Evolutionary conservation across 2,329 filamentous ascomycete genomes (phyloP).

Genomic region (Calonectria hongkongensis): DNA sequence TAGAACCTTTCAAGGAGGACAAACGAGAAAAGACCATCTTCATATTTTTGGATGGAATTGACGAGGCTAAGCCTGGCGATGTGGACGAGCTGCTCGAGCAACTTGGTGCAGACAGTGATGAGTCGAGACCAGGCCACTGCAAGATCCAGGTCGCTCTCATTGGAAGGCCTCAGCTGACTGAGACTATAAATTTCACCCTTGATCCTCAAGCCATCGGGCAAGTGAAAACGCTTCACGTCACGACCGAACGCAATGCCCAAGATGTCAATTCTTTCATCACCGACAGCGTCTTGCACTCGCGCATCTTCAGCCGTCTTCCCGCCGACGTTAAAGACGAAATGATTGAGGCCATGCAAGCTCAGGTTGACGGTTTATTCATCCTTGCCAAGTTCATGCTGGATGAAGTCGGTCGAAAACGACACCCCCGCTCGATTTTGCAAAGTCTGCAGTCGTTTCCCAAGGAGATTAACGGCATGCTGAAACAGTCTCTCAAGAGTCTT

Average conservation of each 20-base stretch:
- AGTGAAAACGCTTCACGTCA: constrained; percentile 65
- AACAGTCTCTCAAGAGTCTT: constrained; percentile 64
- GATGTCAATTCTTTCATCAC: constrained; percentile 66
- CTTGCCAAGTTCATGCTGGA: constrained; percentile 70
- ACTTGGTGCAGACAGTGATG: constrained; percentile 54
- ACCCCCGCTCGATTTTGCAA: constrained; percentile 66
- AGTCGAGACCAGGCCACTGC: constrained; percentile 43
- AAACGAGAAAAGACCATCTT: constrained; percentile 60
- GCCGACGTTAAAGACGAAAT: constrained; percentile 61
- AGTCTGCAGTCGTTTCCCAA: constrained; percentile 66
- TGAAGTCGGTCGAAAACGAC: constrained; percentile 67
- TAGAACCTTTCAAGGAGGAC: constrained; percentile 61
- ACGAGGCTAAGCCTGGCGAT: constrained; percentile 65
- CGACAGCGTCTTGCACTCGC: constrained; percentile 62
- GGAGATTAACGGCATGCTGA: constrained; percentile 65
- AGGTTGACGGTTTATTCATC: constrained; percentile 69
- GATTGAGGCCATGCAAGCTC: constrained; percentile 62
- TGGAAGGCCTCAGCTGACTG: constrained; percentile 65
- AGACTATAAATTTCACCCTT: constrained; percentile 59
- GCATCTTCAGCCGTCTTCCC: constrained; percentile 59
- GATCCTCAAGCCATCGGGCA: constrained; percentile 58
- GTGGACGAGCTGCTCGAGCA: constrained; percentile 61
- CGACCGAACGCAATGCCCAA: constrained; percentile 62
- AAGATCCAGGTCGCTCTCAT: constrained; percentile 63
- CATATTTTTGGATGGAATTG: constrained; percentile 68